These are phyloP conservation scores for Emergomyces orientalis DNA, from an alignment of 2,329 filamentous ascomycete species.

Conservation along the genomic window DNA sequence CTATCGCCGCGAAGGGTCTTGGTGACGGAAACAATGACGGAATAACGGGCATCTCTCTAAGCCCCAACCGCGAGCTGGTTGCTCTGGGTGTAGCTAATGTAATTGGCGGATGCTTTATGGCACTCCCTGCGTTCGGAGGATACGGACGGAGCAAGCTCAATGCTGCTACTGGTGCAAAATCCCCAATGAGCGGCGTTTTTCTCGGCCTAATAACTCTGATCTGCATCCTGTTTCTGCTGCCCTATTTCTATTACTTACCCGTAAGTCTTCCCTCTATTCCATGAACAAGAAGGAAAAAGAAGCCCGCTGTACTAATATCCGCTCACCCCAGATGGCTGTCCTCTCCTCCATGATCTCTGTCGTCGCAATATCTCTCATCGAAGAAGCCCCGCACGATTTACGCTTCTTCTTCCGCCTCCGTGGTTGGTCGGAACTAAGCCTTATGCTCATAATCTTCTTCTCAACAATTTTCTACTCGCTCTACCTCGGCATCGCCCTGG, in stretches of 20 bases:
- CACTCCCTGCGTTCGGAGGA: conserved; percentile 86
- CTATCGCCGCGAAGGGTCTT: conserved; percentile 86
- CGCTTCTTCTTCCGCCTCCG: conserved; percentile 77
- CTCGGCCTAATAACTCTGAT: conserved; percentile 73
- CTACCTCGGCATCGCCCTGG: conserved; percentile 84
- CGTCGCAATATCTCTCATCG: conserved; percentile 86
- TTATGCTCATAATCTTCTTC: conserved; percentile 85
- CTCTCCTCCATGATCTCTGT: conserved; percentile 90
- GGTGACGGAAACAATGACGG: conserved; percentile 53
- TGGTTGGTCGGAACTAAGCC: conserved; percentile 72
- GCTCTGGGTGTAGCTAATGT: conserved; percentile 85
- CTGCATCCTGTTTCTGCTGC: conserved; percentile 71
- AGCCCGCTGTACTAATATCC: neutral
- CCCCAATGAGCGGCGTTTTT: conserved; percentile 86
- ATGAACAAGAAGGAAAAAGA: neutral
- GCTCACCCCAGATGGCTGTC: conserved; percentile 66
- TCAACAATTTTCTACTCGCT: conserved; percentile 94
- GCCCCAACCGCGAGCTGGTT: conserved; percentile 86
- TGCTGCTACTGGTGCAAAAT: conserved; percentile 79
- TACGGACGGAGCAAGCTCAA: conserved; percentile 96
- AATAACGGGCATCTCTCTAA: conserved; percentile 71
- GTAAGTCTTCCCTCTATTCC: conserved; percentile 45
- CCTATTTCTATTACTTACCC: conserved; percentile 92
- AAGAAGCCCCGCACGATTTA: conserved; percentile 90
- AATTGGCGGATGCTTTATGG: conserved; percentile 85